Evolutionary conservation across 2,329 filamentous ascomycete genomes (phyloP).

Genomic region (Penicillium oxalicum): DNA sequence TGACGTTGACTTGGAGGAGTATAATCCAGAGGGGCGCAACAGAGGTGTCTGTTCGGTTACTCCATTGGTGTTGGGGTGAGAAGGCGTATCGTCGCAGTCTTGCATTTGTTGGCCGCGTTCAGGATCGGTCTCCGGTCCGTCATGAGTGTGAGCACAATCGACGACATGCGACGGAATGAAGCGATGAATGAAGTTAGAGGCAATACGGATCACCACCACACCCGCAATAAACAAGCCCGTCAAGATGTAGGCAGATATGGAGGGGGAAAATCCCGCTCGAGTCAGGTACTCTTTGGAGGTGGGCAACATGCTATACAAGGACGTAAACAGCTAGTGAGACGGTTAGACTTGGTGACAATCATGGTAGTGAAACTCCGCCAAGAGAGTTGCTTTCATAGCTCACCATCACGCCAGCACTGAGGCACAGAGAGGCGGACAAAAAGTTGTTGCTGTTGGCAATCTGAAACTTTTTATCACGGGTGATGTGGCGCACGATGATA

Average conservation of each 20-base stretch:
- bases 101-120: conserved; percentile 25
- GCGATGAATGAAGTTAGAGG: conserved; percentile 42
- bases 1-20: conserved; percentile 20
- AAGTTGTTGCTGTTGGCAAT: conserved; percentile 88
- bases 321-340: conserved; percentile 68
- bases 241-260: conserved; percentile 52
- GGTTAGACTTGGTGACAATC: background rate
- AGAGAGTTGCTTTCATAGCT: conserved; percentile 18
- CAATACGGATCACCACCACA: conserved; percentile 41
- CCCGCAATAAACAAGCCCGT: conserved; percentile 45
- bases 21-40: conserved; percentile 11
- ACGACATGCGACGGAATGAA: conserved; percentile 47
- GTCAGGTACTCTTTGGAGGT: conserved; percentile 73
- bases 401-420: conserved; percentile 97
- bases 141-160: conserved; percentile 45
- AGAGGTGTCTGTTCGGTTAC: conserved; percentile 30
- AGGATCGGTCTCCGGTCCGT: conserved; percentile 29
- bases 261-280: conserved; percentile 60
- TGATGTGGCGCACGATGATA: conserved; percentile 64
- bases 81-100: conserved; percentile 14
- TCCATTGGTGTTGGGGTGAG: conserved; percentile 3
- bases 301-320: conserved; percentile 88
- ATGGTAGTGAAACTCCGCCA: too few relatives aligned
- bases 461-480: conserved; percentile 68
- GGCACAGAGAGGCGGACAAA: conserved; percentile 76